Conservation (phyloP, 176 grass and related monocot genomes). For the Oryza australiensis region DNA sequence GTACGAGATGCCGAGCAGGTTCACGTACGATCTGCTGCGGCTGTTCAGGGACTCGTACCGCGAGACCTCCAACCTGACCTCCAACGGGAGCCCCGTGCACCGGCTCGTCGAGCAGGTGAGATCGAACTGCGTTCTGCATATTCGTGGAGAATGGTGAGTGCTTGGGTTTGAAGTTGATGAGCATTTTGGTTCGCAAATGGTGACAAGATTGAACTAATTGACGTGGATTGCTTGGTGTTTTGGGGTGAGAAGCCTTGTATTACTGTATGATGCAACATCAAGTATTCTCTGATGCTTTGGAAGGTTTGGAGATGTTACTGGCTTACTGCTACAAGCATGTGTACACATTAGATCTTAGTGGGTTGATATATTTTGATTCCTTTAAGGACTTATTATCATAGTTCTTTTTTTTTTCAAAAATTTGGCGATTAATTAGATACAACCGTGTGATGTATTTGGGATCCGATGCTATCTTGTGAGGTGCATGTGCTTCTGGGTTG, state of each 20-base stretch:
- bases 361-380: background rate
- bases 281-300: conserved; percentile 1
- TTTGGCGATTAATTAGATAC: background rate
- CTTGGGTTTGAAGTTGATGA: background rate
- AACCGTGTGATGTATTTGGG: background rate
- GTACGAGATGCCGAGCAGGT: conserved; percentile 95
- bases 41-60: conserved; percentile 87
- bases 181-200: background rate
- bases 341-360: conserved; percentile 3
- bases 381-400: background rate
- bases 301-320: background rate
- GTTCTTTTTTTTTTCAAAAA: background rate
- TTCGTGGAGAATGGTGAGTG: background rate
- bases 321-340: background rate
- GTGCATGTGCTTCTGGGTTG: background rate
- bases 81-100: conserved; percentile 98
- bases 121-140: conserved; percentile 16
- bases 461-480: background rate
- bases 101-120: conserved; percentile 88
- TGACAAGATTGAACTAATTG: background rate
- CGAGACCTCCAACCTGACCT: conserved; percentile 85
- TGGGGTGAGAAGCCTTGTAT: background rate
- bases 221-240: background rate
- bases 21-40: conserved; percentile 90
- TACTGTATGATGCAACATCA: background rate